Evolutionary conservation across 768 basidiomycete species (phyloP).

Genomic region (Austroboletus eburneus): DNA sequence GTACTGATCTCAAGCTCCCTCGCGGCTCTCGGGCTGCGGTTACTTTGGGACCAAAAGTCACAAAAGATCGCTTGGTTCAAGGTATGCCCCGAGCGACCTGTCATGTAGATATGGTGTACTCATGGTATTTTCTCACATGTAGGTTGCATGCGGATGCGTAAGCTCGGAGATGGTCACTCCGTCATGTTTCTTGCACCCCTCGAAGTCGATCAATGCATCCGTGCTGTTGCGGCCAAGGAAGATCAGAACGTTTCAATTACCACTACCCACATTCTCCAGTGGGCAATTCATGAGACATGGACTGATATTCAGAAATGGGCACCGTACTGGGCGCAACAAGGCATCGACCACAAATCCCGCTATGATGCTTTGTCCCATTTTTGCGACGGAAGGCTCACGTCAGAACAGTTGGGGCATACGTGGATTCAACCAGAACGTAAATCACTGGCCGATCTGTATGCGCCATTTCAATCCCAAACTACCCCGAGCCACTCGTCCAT

Average conservation of each 20-base stretch:
- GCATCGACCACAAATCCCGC: not conserved
- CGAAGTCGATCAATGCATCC: constrained; percentile 37
- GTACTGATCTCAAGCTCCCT: constrained; percentile 49
- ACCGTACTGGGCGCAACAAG: not conserved
- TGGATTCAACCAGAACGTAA: not conserved
- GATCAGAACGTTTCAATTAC: not conserved
- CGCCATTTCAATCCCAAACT: not conserved
- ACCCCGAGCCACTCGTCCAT: not conserved
- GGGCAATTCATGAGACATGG: constrained; percentile 24
- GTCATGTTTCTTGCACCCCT: constrained; percentile 41
- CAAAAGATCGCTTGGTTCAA: constrained; percentile 47
- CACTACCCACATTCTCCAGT: not conserved
- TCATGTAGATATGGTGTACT: not conserved
- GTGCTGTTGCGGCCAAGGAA: not conserved
- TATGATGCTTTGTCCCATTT: not conserved
- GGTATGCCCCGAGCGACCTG: constrained; percentile 34
- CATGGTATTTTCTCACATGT: not conserved
- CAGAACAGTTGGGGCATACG: not conserved
- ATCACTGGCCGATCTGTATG: not conserved
- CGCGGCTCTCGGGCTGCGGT: constrained; percentile 32
- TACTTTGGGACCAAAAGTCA: constrained; percentile 33
- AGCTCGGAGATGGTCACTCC: constrained; percentile 42
- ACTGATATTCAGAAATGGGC: constrained; percentile 9
- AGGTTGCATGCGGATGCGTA: constrained; percentile 31
- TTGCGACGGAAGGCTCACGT: not conserved